Evolutionary conservation across 805 yeast genomes (phyloP).

Genomic region (Myxozyma neglecta): DNA sequence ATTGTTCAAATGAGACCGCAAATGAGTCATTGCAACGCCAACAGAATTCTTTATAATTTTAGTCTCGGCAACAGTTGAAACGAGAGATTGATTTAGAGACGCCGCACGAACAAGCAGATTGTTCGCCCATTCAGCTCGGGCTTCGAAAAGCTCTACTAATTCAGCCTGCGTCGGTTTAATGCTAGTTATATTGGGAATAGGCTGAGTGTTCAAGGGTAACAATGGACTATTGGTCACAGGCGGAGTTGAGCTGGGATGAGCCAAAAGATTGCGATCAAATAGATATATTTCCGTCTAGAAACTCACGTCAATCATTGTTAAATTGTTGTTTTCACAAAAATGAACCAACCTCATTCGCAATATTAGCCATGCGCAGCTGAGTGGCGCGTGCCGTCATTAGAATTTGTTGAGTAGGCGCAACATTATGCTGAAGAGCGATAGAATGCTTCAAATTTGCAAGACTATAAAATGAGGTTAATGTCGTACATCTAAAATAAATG

Average conservation of each 20-base stretch:
- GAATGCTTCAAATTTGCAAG: conserved; percentile 25
- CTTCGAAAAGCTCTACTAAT: conserved; percentile 25
- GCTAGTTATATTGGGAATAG: conserved; percentile 22
- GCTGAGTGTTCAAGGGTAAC: conserved; percentile 28
- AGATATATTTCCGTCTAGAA: conserved; percentile 26
- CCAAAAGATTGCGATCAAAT: conserved; percentile 24
- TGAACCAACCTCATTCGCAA: conserved; percentile 21
- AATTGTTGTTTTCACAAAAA: background rate
- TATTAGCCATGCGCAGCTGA: conserved; percentile 24
- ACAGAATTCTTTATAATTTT: conserved; percentile 33
- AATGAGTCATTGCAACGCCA: conserved; percentile 35
- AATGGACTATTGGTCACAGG: conserved; percentile 26
- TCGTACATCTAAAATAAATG: too few relatives aligned
- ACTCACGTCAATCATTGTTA: background rate
- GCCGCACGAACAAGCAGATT: conserved; percentile 27
- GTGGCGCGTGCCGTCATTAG: conserved; percentile 31
- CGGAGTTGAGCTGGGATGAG: conserved; percentile 26
- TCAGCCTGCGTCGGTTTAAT: conserved; percentile 23
- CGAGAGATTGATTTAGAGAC: conserved; percentile 19
- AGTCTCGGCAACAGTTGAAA: conserved; percentile 22
- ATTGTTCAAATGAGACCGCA: conserved; percentile 32
- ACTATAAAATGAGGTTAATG: background rate
- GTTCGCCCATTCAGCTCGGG: conserved; percentile 24
- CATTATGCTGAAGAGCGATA: conserved; percentile 16
- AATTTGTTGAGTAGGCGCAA: conserved; percentile 24